Conservation (phyloP, 2,329 filamentous ascomycete genomes). For the Dendryphion nanum region DNA sequence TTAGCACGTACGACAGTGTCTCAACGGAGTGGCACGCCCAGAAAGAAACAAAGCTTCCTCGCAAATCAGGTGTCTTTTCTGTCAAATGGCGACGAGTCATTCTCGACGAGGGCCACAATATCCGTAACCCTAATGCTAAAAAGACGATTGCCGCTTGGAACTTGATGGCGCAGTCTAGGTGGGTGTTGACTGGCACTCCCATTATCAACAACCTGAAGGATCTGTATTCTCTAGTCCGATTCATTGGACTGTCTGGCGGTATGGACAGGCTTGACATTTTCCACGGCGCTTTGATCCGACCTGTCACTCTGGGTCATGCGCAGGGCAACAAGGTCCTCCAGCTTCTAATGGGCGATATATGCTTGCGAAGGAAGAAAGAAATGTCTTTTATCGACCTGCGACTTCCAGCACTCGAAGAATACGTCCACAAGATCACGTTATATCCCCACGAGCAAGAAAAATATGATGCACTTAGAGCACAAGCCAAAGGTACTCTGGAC, state of each 20-base stretch:
- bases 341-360: constrained; percentile 75
- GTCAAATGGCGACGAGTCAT: constrained; percentile 76
- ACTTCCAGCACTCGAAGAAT: constrained; percentile 74
- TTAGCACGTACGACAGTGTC: constrained; percentile 82
- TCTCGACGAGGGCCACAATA: constrained; percentile 79
- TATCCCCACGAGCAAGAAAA: constrained; percentile 70
- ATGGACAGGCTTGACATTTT: constrained; percentile 73
- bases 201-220: constrained; percentile 83
- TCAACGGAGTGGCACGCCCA: constrained; percentile 60
- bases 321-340: constrained; percentile 67
- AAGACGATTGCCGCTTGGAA: constrained; percentile 66
- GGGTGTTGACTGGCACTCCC: constrained; percentile 63
- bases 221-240: constrained; percentile 75
- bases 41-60: constrained; percentile 36
- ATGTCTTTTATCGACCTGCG: constrained; percentile 85
- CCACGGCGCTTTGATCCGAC: constrained; percentile 67
- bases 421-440: constrained; percentile 73
- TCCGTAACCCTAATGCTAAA: constrained; percentile 75
- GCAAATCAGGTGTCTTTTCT: constrained; percentile 52
- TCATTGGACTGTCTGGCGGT: constrained; percentile 72
- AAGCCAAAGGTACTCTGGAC: constrained; percentile 71
- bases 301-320: constrained; percentile 58
- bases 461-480: constrained; percentile 68
- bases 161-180: constrained; percentile 69
- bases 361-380: constrained; percentile 78